Percentiles rank a stretch among this genome's conserved stretches.
These are phyloP conservation scores for Fusarium sambucinum DNA, from an alignment of 2,329 filamentous ascomycete species.

Conservation along the genomic window DNA sequence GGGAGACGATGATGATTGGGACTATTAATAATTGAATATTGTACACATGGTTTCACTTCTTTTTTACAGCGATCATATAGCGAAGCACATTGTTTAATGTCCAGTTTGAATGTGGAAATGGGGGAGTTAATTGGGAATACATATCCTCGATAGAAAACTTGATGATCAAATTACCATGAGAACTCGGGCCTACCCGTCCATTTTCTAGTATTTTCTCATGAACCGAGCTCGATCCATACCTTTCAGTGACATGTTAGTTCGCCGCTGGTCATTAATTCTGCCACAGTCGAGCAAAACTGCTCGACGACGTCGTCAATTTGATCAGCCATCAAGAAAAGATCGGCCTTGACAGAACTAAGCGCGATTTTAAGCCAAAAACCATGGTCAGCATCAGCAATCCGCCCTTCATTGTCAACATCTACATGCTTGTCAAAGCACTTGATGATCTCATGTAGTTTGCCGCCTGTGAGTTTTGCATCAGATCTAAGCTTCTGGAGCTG, in stretches of 20 bases:
- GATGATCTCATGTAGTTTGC: too few species aligned
- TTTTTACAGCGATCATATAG: constrained; percentile 28
- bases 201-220: background rate
- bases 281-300: too few species aligned
- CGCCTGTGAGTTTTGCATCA: too few species aligned
- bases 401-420: background rate
- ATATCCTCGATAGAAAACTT: constrained; percentile 8
- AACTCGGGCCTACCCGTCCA: background rate
- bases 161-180: background rate
- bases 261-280: too few species aligned
- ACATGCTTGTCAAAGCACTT: background rate
- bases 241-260: background rate
- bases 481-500: background rate
- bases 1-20: constrained; percentile 47
- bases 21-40: constrained; percentile 35
- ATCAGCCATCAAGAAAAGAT: background rate
- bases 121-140: background rate
- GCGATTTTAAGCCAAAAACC: background rate
- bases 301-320: background rate
- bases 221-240: background rate
- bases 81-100: constrained; percentile 12
- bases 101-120: constrained; percentile 20
- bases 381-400: background rate
- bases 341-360: background rate
- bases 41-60: background rate